Base-by-base conservation (phyloP, 257 asterid genomes). In the Solanum appendiculatum region DNA sequence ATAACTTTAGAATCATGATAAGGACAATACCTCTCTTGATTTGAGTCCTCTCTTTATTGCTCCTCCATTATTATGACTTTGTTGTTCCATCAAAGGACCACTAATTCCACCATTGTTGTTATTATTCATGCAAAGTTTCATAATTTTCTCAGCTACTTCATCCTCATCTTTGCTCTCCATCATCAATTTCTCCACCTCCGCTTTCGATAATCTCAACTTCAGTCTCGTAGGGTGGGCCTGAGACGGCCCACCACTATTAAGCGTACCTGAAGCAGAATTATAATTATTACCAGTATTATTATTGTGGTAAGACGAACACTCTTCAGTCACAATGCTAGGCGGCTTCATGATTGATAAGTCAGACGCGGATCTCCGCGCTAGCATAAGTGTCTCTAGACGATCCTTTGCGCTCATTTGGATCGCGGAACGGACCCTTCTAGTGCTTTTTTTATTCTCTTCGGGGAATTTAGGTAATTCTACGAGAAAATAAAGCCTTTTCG, bases 321-420 rank as follows among this genome's bases (percentile, higher is more conserved):
- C 77, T 46, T 39, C 78, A 3, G 25, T 86, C 88, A 4, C 51
- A 13, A 90, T 89, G 85, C 93, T 91, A 7, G 96, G 66, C 51
- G 96, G 94, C 90, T 88, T 94, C 96, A 94, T 84, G 31, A 88
- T 86, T 18, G 98, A 87, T 40, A 96, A 84, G 88, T 96, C 99
- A 40, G 99, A 96, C 63, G 89, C 58, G 12, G 99, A 95, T 3
- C 99, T 92, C 69, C 96, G 92, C 4, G 98, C 92, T 90, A 96
- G 86, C 98, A 95, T 92, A 23, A 96, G 90, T 89, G 94, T 93
- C 91, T 96, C 99, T 36, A 96, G 98, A 82, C 98, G 90, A 78
- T 96, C 99, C 89, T 96, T 95, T 5, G 99, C 98, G 90, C 93
- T 91, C 99, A 96, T 96, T 9, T 96, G 98, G 88, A 96, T 95